Base-by-base conservation (phyloP, 257 asterid genomes). In the Gentiana straminea region DNA sequence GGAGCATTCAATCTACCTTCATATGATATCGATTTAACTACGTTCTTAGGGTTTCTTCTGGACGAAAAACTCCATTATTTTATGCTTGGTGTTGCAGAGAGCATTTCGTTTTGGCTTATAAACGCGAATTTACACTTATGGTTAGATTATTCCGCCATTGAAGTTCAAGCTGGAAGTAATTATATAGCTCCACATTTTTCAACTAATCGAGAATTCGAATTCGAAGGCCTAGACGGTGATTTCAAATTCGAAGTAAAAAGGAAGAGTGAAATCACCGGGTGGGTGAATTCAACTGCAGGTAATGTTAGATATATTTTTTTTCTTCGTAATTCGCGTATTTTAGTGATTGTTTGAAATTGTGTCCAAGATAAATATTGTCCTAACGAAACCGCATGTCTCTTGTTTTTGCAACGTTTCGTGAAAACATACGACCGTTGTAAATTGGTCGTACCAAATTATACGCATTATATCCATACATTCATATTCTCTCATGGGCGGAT, bases 41-140 rank as follows among this genome's bases (percentile, higher is more conserved):
- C 24, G 24, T 24, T 24, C 24, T 24, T 24, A 24, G 24, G 24
- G 24, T 24, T 24, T 24, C 24, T 91, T 51, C 84, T 72, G 24
- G 94, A 84, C 43, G 82, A 71, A 24, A 71, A 81, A 52, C 13
- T 33, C 12, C 96, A 91, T 55, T 62, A 51, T 33, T 51, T 79
- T 34, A 81, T 81, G 13, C 75, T 91, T 33, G 73, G 71, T 33
- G 94, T 91, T 4, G 77, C 74, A 0, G 82, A 84, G 13, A 79
- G 88, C 8, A 67, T 82, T 53, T 60, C 89, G 1, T 91, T 68
- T 69, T 91, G 98, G 98, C 75, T 91, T 0, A 83, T 84, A 39
- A 72, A 84, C 62, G 98, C 94, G 0, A 91, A 81, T 73, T 58
- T 91, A 70, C 95, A 91, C 61, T 57, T 91, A 7, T 91, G 98